phyloP scores from a whole-genome alignment of 306 rosid genomes.

The Trichosanthes truncata region DNA sequence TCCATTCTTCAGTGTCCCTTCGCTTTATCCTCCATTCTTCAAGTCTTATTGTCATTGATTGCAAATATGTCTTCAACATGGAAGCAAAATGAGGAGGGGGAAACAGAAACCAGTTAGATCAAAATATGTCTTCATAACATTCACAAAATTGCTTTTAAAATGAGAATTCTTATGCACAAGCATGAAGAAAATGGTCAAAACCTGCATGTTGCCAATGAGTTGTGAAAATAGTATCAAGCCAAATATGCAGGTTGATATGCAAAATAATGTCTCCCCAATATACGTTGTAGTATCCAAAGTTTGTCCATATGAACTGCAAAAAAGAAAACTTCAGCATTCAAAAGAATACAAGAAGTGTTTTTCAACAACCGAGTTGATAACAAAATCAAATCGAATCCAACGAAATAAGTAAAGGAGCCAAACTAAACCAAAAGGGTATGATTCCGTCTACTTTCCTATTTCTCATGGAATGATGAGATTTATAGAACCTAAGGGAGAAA shows the following conservation, averaged over 20 bases:
- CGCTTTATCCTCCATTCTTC: slow-evolving; percentile 87
- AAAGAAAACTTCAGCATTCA: neutral
- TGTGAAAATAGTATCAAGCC: slow-evolving; percentile 62
- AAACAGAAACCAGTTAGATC: neutral
- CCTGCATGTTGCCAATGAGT: slow-evolving; percentile 94
- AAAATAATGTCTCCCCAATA: slow-evolving; percentile 60
- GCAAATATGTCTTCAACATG: slow-evolving; percentile 54
- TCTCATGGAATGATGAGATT: neutral
- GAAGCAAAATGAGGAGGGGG: neutral
- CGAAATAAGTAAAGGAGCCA: no score
- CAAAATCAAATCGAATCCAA: neutral
- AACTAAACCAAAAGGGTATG: no score
- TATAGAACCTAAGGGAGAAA: neutral
- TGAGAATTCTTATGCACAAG: neutral
- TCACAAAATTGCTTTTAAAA: neutral
- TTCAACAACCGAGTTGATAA: no score
- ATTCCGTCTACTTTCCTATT: no score
- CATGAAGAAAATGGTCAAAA: slow-evolving; percentile 7
- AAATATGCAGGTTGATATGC: slow-evolving; percentile 45
- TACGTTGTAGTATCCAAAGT: slow-evolving; percentile 62
- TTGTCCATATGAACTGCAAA: slow-evolving; percentile 67
- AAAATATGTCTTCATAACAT: neutral
- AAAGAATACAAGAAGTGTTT: no score
- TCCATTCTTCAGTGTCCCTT: slow-evolving; percentile 89
- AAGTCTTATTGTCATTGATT: slow-evolving; percentile 61